These are phyloP conservation scores for Alternaria atra DNA, from an alignment of 2,329 filamentous ascomycete genomes.

Conservation along the genomic window DNA sequence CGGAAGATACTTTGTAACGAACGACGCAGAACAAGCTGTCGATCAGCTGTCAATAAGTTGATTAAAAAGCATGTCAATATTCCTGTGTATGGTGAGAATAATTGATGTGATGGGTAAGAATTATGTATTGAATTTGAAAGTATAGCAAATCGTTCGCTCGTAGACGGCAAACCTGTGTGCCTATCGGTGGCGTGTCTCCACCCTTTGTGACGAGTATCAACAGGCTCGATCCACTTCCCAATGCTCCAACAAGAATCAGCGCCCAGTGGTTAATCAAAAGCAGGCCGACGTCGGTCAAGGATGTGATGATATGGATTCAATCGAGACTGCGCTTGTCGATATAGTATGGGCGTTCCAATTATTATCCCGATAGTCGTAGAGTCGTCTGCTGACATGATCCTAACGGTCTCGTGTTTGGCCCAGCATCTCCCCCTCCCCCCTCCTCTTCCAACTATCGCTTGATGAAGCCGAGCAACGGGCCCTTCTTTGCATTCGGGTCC, in stretches of 20 bases:
- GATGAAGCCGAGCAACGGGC: constrained; percentile 33
- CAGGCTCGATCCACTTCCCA: background rate
- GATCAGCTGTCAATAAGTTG: background rate
- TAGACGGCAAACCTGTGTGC: background rate
- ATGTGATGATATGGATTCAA: background rate
- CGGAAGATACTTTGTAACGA: background rate
- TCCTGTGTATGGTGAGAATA: background rate
- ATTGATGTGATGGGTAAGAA: background rate
- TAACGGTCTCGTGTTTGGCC: background rate
- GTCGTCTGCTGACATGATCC: background rate
- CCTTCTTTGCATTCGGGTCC: constrained; percentile 37
- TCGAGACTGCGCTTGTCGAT: background rate
- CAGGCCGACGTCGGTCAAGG: background rate
- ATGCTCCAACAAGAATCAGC: background rate
- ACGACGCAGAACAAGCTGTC: background rate
- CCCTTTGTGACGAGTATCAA: background rate
- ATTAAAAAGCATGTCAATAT: background rate
- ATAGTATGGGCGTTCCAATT: constrained; percentile 1
- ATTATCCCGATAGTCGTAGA: background rate
- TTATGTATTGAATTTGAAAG: constrained; percentile 19
- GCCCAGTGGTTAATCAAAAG: background rate
- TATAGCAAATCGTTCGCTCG: constrained; percentile 8
- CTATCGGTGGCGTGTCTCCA: background rate
- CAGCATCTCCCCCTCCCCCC: background rate
- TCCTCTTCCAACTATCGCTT: constrained; percentile 23